These are phyloP conservation scores for Xylaria digitata DNA, from an alignment of 2,329 filamentous ascomycete genomes.

Conservation along the genomic window DNA sequence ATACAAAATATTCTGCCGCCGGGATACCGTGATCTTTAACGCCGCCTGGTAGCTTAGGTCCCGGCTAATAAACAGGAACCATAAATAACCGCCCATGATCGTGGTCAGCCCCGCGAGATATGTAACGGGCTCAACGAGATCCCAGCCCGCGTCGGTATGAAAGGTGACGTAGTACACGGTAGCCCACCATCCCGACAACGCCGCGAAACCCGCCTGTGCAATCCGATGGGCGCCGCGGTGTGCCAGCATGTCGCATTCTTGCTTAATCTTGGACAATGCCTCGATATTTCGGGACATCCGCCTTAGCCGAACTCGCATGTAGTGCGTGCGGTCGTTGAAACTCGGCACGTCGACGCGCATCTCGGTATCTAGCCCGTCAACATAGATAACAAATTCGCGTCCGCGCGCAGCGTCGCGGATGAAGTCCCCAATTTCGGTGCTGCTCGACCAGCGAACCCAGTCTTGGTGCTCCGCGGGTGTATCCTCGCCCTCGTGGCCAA, in stretches of 20 bases:
- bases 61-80: constrained; percentile 92
- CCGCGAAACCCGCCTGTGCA: constrained; percentile 81
- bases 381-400: constrained; percentile 84
- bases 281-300: constrained; percentile 77
- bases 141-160: constrained; percentile 84
- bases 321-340: constrained; percentile 91
- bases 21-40: constrained; percentile 85
- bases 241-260: constrained; percentile 82
- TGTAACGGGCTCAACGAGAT: constrained; percentile 89
- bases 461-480: constrained; percentile 61
- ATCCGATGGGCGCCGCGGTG: constrained; percentile 81
- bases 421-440: constrained; percentile 93
- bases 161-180: constrained; percentile 79
- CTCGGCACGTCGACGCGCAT: constrained; percentile 85
- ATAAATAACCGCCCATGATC: constrained; percentile 89
- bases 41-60: constrained; percentile 89
- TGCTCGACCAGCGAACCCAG: constrained; percentile 89
- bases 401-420: constrained; percentile 88
- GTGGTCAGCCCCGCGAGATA: constrained; percentile 88
- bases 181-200: constrained; percentile 82
- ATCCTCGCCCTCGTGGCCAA: constrained; percentile 69
- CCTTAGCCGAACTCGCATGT: constrained; percentile 80
- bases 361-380: constrained; percentile 74
- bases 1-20: constrained; percentile 82
- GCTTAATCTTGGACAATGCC: constrained; percentile 77